Conservation (phyloP, 495 filamentous ascomycete species). For the Hyaloscypha variabilis region DNA sequence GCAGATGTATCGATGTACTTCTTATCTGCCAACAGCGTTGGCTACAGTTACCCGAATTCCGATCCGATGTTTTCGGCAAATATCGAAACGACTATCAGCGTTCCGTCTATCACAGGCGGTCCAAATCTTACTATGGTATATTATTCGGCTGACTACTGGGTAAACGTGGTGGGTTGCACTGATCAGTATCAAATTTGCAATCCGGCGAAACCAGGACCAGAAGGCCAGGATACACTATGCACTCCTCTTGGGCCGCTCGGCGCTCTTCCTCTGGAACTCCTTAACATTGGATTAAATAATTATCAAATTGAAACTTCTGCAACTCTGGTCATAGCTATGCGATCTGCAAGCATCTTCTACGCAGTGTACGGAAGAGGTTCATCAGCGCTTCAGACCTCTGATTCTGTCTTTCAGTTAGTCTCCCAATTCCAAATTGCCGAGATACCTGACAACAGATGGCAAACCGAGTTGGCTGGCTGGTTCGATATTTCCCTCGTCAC, state of each 20-base stretch:
- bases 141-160: too few species aligned
- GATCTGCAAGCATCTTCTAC: constrained; percentile 3
- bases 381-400: constrained; percentile 15
- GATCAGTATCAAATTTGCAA: constrained; percentile 40
- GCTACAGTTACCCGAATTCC: constrained; percentile 29
- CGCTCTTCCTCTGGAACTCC: background rate
- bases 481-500: constrained; percentile 16
- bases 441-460: constrained; percentile 27
- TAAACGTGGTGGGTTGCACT: constrained; percentile 31
- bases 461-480: constrained; percentile 22
- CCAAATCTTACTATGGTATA: too few species aligned
- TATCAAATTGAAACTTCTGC: constrained; percentile 5
- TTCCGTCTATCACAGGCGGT: too few species aligned
- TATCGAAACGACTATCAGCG: too few species aligned
- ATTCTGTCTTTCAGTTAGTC: constrained; percentile 5
- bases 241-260: constrained; percentile 1
- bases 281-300: constrained; percentile 2
- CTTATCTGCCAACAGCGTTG: constrained; percentile 32
- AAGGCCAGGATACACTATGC: background rate
- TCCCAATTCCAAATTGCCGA: constrained; percentile 8
- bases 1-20: constrained; percentile 39
- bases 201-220: constrained; percentile 10
- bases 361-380: constrained; percentile 2
- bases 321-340: background rate
- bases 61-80: constrained; percentile 35